phyloP scores from a whole-genome alignment of 495 filamentous ascomycete species.

The Neurospora intermedia region DNA sequence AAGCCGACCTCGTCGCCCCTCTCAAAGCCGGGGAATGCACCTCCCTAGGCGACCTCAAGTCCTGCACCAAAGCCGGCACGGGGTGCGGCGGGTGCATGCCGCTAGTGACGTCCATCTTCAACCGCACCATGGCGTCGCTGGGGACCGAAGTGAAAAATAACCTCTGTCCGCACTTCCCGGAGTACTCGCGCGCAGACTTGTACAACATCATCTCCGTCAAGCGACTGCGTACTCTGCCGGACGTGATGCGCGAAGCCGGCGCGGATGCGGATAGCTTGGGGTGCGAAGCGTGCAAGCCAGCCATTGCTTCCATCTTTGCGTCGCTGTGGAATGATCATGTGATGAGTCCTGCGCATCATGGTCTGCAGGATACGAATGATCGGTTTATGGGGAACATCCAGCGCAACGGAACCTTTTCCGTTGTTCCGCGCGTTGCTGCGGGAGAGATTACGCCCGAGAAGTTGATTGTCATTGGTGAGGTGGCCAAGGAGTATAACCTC shows the following conservation, averaged over 20 bases:
- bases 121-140: constrained; percentile 81
- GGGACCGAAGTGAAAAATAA: constrained; percentile 87
- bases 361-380: constrained; percentile 92
- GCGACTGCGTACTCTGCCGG: constrained; percentile 59
- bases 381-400: constrained; percentile 91
- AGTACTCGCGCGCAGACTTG: constrained; percentile 76
- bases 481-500: constrained; percentile 79
- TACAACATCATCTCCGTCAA: constrained; percentile 87
- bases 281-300: constrained; percentile 87
- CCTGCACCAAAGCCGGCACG: constrained; percentile 89
- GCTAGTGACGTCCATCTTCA: constrained; percentile 86
- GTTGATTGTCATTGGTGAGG: constrained; percentile 75
- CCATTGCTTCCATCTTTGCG: constrained; percentile 74
- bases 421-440: constrained; percentile 74
- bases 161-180: constrained; percentile 70
- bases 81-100: constrained; percentile 95
- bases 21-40: constrained; percentile 81
- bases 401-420: constrained; percentile 85
- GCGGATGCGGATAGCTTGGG: constrained; percentile 66
- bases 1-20: constrained; percentile 63
- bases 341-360: constrained; percentile 63
- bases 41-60: constrained; percentile 77
- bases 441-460: constrained; percentile 92
- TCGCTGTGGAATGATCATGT: constrained; percentile 80
- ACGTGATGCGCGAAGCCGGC: constrained; percentile 77